Conservation (phyloP, 108 stramenopile genomes). For the Pseudonitzschia delicatissima region DNA sequence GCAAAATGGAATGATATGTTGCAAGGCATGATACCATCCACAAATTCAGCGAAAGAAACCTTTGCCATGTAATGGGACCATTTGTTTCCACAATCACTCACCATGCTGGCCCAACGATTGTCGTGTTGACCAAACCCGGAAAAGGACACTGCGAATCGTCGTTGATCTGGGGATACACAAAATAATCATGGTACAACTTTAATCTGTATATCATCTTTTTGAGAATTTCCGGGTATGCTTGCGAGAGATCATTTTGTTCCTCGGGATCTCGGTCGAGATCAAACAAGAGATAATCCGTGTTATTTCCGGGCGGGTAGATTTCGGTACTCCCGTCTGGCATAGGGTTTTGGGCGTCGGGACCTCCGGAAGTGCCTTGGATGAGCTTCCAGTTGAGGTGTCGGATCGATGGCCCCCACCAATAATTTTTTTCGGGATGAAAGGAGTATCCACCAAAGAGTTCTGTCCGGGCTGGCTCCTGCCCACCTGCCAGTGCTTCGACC, state of each 20-base stretch:
- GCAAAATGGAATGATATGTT: background rate
- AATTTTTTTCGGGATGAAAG: background rate
- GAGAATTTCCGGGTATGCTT: constrained; percentile 15
- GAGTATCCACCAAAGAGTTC: constrained; percentile 36
- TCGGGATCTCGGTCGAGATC: constrained; percentile 26
- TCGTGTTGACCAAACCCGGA: constrained; percentile 8
- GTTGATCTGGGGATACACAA: constrained; percentile 23
- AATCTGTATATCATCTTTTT: constrained; percentile 12
- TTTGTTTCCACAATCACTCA: background rate
- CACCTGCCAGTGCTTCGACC: background rate
- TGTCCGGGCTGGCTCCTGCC: constrained; percentile 6
- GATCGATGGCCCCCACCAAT: constrained; percentile 33
- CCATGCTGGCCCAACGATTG: background rate
- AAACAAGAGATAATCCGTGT: constrained; percentile 21
- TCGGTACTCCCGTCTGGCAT: constrained; percentile 7
- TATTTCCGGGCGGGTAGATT: constrained; percentile 7
- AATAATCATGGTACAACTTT: constrained; percentile 16
- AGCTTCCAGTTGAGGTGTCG: constrained; percentile 38
- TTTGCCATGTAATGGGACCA: background rate
- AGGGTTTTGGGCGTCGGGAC: constrained; percentile 8
- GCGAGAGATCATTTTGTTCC: constrained; percentile 14
- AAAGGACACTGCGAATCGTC: constrained; percentile 12
- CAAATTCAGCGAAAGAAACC: background rate
- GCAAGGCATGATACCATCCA: background rate
- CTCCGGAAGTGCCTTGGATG: constrained; percentile 28